These are phyloP conservation scores for Ceratobasidium sp. DNA, from an alignment of 1,284 basidiomycete genomes.

Conservation along the genomic window DNA sequence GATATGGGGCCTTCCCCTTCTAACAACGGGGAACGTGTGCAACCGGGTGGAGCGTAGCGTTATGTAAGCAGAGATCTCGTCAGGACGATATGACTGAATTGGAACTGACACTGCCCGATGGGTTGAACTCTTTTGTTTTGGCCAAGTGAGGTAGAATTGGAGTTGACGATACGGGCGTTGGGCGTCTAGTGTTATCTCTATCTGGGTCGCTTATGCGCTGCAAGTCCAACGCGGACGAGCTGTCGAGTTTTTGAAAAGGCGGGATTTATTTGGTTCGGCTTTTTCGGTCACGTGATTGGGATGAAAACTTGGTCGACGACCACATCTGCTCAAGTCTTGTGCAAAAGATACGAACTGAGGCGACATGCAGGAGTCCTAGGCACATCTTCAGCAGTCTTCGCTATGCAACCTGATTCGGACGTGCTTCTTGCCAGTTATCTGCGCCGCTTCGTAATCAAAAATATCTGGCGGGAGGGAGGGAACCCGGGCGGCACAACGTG, in stretches of 20 bases:
- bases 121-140: not conserved
- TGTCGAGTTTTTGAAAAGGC: not conserved
- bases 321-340: not conserved
- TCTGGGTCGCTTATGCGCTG: not conserved
- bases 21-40: slow-evolving; percentile 12
- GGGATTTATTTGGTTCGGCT: slow-evolving; percentile 13
- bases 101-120: slow-evolving; percentile 12
- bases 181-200: not conserved
- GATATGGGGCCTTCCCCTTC: not conserved
- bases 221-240: not conserved
- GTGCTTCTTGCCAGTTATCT: not conserved
- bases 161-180: slow-evolving; percentile 8
- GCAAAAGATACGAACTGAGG: not conserved
- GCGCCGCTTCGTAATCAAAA: slow-evolving; percentile 2
- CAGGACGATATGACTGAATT: not conserved
- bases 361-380: not conserved
- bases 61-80: not conserved
- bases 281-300: slow-evolving; percentile 7
- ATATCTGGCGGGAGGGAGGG: slow-evolving; percentile 14
- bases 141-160: slow-evolving; percentile 12
- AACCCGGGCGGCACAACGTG: not conserved
- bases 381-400: not conserved
- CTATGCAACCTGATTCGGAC: not conserved
- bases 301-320: not conserved
- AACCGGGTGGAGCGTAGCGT: slow-evolving; percentile 13